These are phyloP conservation scores for Aureobasidium sp. DNA, from an alignment of 2,329 filamentous ascomycete species.

Conservation along the genomic window DNA sequence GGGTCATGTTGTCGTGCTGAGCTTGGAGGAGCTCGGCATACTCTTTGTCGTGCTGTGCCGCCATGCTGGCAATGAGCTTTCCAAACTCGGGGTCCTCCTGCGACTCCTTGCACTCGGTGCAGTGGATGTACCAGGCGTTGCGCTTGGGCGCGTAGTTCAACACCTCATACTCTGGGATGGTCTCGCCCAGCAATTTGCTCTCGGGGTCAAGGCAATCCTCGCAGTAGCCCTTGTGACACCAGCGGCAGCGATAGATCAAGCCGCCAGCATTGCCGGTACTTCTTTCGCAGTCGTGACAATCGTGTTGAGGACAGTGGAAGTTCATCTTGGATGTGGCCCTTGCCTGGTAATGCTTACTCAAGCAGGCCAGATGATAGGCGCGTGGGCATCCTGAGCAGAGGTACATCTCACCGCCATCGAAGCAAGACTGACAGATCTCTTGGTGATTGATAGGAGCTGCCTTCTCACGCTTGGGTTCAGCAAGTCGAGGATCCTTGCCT, in stretches of 20 bases:
- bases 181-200: slow-evolving; percentile 43
- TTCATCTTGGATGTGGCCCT: slow-evolving; percentile 34
- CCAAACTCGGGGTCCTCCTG: slow-evolving; percentile 23
- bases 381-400: slow-evolving; percentile 47
- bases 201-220: slow-evolving; percentile 50
- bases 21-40: background rate
- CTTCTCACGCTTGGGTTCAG: slow-evolving; percentile 43
- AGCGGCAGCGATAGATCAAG: slow-evolving; percentile 46
- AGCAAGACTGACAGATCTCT: slow-evolving; percentile 46
- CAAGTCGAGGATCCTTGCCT: slow-evolving; percentile 46
- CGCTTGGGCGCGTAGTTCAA: slow-evolving; percentile 35
- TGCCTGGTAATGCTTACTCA: slow-evolving; percentile 34
- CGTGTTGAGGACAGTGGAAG: slow-evolving; percentile 50
- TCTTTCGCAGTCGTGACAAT: slow-evolving; percentile 45
- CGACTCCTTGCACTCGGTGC: slow-evolving; percentile 36
- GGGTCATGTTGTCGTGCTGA: background rate
- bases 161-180: slow-evolving; percentile 45
- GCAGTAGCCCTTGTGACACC: slow-evolving; percentile 49
- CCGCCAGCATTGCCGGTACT: slow-evolving; percentile 43
- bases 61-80: background rate
- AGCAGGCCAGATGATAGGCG: slow-evolving; percentile 45
- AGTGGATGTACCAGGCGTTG: slow-evolving; percentile 47
- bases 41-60: background rate
- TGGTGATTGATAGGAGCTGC: slow-evolving; percentile 41
- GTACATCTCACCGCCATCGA: slow-evolving; percentile 40